Percentiles rank a stretch among this genome's conserved stretches.
Conservation (phyloP, 2,329 filamentous ascomycete genomes). For the Ambrosiella xylebori region DNA sequence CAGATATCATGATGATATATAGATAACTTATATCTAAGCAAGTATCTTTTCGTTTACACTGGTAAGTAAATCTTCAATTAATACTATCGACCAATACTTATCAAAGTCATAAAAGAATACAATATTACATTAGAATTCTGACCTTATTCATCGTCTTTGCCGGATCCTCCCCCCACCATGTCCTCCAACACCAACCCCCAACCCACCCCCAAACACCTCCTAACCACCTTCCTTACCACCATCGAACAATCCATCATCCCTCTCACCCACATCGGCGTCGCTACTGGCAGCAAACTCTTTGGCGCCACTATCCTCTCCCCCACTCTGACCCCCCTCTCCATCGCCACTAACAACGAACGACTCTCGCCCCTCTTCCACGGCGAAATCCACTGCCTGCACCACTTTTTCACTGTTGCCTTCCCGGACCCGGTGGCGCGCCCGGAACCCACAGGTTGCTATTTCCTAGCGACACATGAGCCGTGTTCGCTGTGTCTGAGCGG, state of each 20-base stretch:
- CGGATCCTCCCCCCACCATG: slow-evolving; percentile 11
- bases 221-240: slow-evolving; percentile 24
- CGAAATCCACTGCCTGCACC: slow-evolving; percentile 43
- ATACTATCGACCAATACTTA: no score
- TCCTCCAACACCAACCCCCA: neutral
- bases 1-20: no score
- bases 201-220: slow-evolving; percentile 17
- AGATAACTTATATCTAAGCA: no score
- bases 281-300: slow-evolving; percentile 37
- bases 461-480: slow-evolving; percentile 42
- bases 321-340: slow-evolving; percentile 26
- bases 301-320: slow-evolving; percentile 35
- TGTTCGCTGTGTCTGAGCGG: slow-evolving; percentile 40
- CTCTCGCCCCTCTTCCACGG: slow-evolving; percentile 38
- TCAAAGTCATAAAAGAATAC: no score
- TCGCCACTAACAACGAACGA: slow-evolving; percentile 39
- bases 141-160: no score
- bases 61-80: no score
- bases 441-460: slow-evolving; percentile 31
- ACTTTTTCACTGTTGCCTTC: slow-evolving; percentile 30
- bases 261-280: slow-evolving; percentile 31
- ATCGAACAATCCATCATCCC: slow-evolving; percentile 33
- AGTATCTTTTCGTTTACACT: no score
- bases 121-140: no score
- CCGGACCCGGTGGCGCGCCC: slow-evolving; percentile 23